Percentiles rank a stretch among this genome's conserved stretches.
Evolutionary conservation across 108 stramenopile genomes (phyloP).

Genomic region (Epithemia pelagica): DNA sequence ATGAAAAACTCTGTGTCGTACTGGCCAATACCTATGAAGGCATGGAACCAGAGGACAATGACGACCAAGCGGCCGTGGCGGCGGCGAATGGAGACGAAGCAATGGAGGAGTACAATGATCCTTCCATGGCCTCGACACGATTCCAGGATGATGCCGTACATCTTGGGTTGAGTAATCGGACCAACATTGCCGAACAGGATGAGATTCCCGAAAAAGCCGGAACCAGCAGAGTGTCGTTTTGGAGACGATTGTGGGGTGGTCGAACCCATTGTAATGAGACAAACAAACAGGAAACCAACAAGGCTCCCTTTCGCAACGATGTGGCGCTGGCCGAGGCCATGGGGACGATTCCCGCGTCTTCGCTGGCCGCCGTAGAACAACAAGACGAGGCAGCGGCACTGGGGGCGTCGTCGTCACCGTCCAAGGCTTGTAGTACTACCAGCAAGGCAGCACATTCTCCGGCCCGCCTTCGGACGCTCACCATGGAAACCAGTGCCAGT

Average conservation of each 20-base stretch:
- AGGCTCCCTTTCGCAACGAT: neutral
- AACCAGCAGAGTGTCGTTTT: neutral
- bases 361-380: neutral
- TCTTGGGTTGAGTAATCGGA: neutral
- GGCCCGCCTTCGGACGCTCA: neutral
- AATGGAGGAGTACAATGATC: neutral
- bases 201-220: neutral
- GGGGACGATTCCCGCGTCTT: no score
- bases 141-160: neutral
- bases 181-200: neutral
- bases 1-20: conserved; percentile 52
- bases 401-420: neutral
- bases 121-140: neutral
- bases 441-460: neutral
- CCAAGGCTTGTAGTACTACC: neutral
- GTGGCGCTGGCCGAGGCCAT: neutral
- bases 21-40: conserved; percentile 48
- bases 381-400: neutral
- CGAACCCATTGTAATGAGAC: neutral
- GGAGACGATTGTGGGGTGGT: neutral
- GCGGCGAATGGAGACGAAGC: neutral
- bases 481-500: neutral
- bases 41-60: conserved; percentile 18
- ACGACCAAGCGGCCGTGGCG: conserved; percentile 4
- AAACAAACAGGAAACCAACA: neutral